Evolutionary conservation across 495 filamentous ascomycete genomes (phyloP).

Genomic region (Astrothelium subdiscretum): DNA sequence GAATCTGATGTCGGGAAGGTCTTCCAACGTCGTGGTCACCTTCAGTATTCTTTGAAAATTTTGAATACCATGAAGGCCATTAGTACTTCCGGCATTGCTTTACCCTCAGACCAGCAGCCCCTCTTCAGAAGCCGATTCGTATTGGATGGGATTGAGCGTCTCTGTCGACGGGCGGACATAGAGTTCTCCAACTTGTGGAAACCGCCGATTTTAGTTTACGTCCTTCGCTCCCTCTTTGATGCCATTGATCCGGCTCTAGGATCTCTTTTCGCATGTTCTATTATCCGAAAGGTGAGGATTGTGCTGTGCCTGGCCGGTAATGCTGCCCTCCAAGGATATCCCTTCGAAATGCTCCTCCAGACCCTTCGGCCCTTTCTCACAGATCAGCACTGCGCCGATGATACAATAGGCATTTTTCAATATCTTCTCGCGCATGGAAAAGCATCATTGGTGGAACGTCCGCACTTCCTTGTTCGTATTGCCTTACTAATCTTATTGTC

Average conservation of each 20-base stretch:
- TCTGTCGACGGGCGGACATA: constrained; percentile 58
- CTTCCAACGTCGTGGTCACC: constrained; percentile 51
- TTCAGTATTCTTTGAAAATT: constrained; percentile 46
- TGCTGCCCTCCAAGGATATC: constrained; percentile 61
- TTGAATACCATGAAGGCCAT: constrained; percentile 55
- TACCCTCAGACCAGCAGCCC: constrained; percentile 73
- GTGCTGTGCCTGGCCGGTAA: constrained; percentile 66
- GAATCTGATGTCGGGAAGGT: constrained; percentile 67
- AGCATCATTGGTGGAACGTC: constrained; percentile 47
- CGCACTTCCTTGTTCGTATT: constrained; percentile 68
- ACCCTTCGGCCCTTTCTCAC: constrained; percentile 66
- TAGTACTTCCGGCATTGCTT: constrained; percentile 43
- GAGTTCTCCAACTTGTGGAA: constrained; percentile 63
- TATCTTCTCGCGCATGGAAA: constrained; percentile 67
- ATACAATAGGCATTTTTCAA: constrained; percentile 75
- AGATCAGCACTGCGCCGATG: constrained; percentile 80
- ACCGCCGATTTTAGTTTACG: constrained; percentile 57
- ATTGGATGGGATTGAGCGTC: constrained; percentile 55
- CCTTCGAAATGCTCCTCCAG: constrained; percentile 84
- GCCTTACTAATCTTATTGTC: constrained; percentile 64
- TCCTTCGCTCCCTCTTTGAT: constrained; percentile 67
- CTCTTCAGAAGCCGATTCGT: constrained; percentile 71
- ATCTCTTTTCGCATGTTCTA: constrained; percentile 70
- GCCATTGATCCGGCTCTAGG: constrained; percentile 80
- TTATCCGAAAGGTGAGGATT: constrained; percentile 75